These are phyloP conservation scores for Leccinum aurantiacum DNA, from an alignment of 768 basidiomycete species.

Conservation along the genomic window DNA sequence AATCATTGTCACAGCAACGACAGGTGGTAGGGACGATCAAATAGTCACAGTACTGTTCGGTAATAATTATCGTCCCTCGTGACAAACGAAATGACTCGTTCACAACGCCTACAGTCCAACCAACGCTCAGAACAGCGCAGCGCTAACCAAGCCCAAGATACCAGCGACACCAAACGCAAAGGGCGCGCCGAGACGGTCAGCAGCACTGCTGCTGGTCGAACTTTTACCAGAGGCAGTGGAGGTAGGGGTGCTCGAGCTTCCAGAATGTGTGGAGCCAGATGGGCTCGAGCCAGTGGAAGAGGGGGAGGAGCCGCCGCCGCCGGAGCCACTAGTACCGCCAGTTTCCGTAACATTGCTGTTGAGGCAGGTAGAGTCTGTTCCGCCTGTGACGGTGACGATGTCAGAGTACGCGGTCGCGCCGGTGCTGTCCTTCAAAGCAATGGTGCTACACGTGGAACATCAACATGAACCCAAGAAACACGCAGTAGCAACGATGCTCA, in stretches of 20 bases:
- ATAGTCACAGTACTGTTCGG: constrained; percentile 9
- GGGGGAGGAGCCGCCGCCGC: neutral
- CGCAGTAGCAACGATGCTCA: constrained; percentile 20
- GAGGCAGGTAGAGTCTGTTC: constrained; percentile 35
- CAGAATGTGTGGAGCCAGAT: neutral
- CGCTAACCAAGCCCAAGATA: constrained; percentile 51
- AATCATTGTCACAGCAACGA: constrained; percentile 16
- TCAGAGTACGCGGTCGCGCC: constrained; percentile 55
- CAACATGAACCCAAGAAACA: neutral
- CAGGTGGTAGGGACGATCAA: constrained; percentile 17
- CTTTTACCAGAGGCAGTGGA: constrained; percentile 27
- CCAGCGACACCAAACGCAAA: constrained; percentile 46
- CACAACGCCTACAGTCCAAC: neutral
- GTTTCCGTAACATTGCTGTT: constrained; percentile 22
- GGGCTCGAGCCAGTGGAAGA: constrained; percentile 1
- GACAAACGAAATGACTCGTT: constrained; percentile 8
- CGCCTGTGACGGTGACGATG: constrained; percentile 42
- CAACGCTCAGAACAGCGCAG: constrained; percentile 42
- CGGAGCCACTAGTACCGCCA: constrained; percentile 3
- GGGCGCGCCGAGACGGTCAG: constrained; percentile 29
- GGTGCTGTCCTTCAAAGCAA: constrained; percentile 56
- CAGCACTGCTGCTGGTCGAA: constrained; percentile 32
- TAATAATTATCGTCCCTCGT: constrained; percentile 17
- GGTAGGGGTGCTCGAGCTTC: constrained; percentile 7
- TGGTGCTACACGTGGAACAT: constrained; percentile 40